Evolutionary conservation across 2,329 filamentous ascomycete genomes (phyloP), one percentile per base, ranked within the genome.

Genomic region (Coniella vitis): DNA sequence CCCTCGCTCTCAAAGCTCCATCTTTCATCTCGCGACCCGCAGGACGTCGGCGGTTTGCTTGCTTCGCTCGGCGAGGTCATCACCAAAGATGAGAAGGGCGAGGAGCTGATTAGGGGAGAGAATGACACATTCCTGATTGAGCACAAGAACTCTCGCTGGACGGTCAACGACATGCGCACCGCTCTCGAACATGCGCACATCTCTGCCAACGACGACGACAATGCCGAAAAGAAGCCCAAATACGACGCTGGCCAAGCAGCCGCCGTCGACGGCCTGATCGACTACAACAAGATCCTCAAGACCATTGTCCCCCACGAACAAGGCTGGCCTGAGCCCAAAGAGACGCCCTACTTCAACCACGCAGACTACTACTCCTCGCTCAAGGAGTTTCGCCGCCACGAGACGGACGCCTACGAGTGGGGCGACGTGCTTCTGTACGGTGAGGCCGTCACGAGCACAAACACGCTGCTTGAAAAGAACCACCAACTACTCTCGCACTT

Each of bases 391-490:
- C 81, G 86, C 45, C 56, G 59, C 22, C 74, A 77, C 41, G 73
- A 76, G 2, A 65, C 68, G 29, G 75, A 79, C 39, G 75, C 81
- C 0, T 70, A 78, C 3, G 69, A 78, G 20, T 97, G 94, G 73
- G 93, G 93, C 4, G 78, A 83, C 44, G 71, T 78, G 44, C 66
- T 98, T 3, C 72, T 97, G 55, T 97, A 97, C 61, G 90, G 86
- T 46, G 89, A 96, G 64, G 89, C 95, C 7, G 76, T 96, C 14
- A 96, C 91, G 3, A 95, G 89, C 63, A 98, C 93, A 22, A 95
- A 91, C 67, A 95, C 90, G 0, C 73, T 97, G 4, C 75, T 96
- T 7, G 93, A 97, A 60, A 95, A 93, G 85, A 98, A 98, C 61
- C 79, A 82, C 0, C 81, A 81, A 25, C 71, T 96, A 20, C 79